phyloP scores from a whole-genome alignment of 129 eudicot genomes.

The Saposhnikovia divaricata region DNA sequence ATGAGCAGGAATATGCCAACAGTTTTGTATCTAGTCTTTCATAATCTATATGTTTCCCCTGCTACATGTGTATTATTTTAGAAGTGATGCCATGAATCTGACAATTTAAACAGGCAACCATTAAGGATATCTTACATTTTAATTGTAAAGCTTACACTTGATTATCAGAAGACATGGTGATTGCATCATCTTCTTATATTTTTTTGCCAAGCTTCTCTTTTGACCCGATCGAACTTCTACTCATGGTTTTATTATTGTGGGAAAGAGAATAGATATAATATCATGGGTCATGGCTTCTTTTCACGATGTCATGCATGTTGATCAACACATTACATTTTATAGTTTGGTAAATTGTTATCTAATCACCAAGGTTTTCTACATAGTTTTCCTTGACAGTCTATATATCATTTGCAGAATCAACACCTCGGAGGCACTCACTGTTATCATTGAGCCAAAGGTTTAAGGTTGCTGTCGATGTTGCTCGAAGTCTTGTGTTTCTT shows the following conservation, averaged over 20 bases:
- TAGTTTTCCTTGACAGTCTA: not conserved
- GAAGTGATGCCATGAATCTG: not conserved
- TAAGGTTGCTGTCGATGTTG: conserved; percentile 83
- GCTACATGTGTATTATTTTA: not conserved
- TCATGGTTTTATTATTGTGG: not conserved
- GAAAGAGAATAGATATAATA: not conserved
- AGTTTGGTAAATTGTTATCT: not conserved
- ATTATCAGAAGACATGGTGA: not conserved
- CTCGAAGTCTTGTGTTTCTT: conserved; percentile 70
- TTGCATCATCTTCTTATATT: not conserved
- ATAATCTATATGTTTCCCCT: not conserved
- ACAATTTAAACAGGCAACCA: not conserved
- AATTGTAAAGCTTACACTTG: not conserved
- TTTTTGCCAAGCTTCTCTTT: not conserved
- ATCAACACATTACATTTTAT: not conserved
- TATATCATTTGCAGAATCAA: conserved; percentile 51
- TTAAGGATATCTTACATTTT: not conserved
- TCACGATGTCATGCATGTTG: not conserved
- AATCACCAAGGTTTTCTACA: not conserved
- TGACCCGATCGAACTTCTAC: not conserved
- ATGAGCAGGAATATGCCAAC: not conserved
- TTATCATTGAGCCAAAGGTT: conserved; percentile 76
- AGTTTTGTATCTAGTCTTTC: not conserved
- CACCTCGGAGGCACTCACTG: conserved; percentile 81
- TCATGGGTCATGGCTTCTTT: not conserved